phyloP scores from a whole-genome alignment of 306 rosid genomes.

The Prunus padus region DNA sequence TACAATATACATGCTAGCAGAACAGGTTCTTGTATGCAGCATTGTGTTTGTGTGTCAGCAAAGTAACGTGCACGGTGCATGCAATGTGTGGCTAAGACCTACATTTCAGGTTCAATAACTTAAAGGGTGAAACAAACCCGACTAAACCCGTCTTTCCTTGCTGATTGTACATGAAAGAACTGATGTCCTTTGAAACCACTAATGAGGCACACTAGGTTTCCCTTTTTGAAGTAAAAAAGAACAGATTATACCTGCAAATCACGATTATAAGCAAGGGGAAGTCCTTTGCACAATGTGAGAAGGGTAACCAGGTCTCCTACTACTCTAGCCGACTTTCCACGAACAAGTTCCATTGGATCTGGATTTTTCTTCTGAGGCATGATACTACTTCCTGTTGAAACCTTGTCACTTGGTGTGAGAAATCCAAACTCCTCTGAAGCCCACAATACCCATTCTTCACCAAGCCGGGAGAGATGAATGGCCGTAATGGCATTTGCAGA shows the following conservation, averaged over 20 bases:
- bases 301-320: slow-evolving; percentile 87
- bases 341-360: slow-evolving; percentile 99
- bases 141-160: background rate
- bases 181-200: background rate
- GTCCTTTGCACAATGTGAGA: slow-evolving; percentile 93
- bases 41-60: background rate
- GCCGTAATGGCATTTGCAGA: slow-evolving; percentile 86
- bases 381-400: slow-evolving; percentile 95
- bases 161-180: background rate
- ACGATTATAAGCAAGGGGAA: slow-evolving; percentile 96
- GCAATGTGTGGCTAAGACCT: background rate
- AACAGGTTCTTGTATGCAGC: background rate
- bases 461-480: slow-evolving; percentile 95
- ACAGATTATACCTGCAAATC: slow-evolving; percentile 74
- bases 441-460: slow-evolving; percentile 99
- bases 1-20: background rate
- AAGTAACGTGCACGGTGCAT: background rate
- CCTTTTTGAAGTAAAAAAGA: background rate
- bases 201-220: background rate
- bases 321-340: slow-evolving; percentile 93
- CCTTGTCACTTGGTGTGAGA: slow-evolving; percentile 84
- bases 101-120: slow-evolving; percentile 9
- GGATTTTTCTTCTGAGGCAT: slow-evolving; percentile 99
- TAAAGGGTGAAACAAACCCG: background rate
- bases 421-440: slow-evolving; percentile 98